A percentile compares a stretch with the other conserved stretches of the same genome.
Conservation (phyloP, 2,329 filamentous ascomycete genomes). For the Neurospora sp. region DNA sequence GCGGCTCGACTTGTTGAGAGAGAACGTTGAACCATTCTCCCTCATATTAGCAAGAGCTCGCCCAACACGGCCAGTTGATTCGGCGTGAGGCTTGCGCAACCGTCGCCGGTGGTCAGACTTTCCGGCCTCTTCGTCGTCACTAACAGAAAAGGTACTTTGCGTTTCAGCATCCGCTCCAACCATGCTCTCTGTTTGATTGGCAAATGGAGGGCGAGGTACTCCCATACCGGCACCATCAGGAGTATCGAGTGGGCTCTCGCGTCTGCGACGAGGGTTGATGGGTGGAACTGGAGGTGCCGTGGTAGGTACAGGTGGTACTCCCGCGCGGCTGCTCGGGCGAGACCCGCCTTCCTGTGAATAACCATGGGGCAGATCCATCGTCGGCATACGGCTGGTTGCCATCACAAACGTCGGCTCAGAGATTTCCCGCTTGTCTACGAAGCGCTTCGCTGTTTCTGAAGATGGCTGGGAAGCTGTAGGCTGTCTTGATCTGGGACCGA, state of each 20-base stretch:
- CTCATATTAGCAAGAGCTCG: constrained; percentile 12
- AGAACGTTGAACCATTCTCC: constrained; percentile 20
- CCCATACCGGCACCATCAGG: constrained; percentile 27
- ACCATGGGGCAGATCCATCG: constrained; percentile 27
- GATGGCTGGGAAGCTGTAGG: constrained; percentile 24
- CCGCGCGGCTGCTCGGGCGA: constrained; percentile 18
- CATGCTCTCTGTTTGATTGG: constrained; percentile 11
- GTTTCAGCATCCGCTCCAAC: constrained; percentile 15
- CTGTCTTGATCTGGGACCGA: constrained; percentile 23
- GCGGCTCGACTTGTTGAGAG: constrained; percentile 16
- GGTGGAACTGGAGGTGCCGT: constrained; percentile 43
- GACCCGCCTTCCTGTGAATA: not conserved
- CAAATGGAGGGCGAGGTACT: constrained; percentile 23
- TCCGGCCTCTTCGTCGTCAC: constrained; percentile 30
- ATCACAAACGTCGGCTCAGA: constrained; percentile 40
- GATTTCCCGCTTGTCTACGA: constrained; percentile 37
- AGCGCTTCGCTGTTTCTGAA: constrained; percentile 29
- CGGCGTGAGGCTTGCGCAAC: constrained; percentile 33
- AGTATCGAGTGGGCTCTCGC: constrained; percentile 28
- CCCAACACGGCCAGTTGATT: constrained; percentile 22
- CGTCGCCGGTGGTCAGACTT: constrained; percentile 28
- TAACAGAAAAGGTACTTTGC: constrained; percentile 19
- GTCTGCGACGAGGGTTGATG: constrained; percentile 45
- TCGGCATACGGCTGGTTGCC: constrained; percentile 35
- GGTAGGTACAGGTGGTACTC: not conserved